phyloP scores from a whole-genome alignment of 768 basidiomycete species.

The Steccherinum ochraceum region DNA sequence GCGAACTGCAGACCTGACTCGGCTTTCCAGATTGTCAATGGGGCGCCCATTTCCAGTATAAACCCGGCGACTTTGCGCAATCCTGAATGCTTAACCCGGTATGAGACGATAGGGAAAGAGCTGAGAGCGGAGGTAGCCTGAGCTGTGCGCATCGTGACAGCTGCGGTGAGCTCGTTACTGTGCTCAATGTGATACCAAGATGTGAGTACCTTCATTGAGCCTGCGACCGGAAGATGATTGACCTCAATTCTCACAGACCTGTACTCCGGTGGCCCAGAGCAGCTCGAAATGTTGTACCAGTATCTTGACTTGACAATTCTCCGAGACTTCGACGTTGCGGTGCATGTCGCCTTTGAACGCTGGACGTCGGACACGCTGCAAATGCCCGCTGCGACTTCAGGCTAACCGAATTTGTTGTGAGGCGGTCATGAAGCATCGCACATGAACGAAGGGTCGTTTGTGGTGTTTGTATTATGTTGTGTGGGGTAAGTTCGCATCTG shows the following conservation, averaged over 20 bases:
- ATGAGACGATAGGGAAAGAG: constrained; percentile 44
- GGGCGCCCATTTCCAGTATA: constrained; percentile 57
- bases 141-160: too few relatives aligned
- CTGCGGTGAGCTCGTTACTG: too few relatives aligned
- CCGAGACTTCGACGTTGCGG: too few relatives aligned
- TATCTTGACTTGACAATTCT: too few relatives aligned
- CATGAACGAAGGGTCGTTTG: background rate
- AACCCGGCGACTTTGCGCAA: constrained; percentile 71
- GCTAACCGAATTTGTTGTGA: constrained; percentile 1
- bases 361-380: background rate
- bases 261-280: too few relatives aligned
- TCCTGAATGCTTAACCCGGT: constrained; percentile 63
- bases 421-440: constrained; percentile 1
- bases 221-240: too few relatives aligned
- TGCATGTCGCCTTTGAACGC: too few relatives aligned
- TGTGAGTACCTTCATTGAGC: too few relatives aligned
- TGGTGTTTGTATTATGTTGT: background rate
- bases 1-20: constrained; percentile 3
- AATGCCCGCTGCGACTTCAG: background rate
- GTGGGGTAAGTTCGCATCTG: background rate
- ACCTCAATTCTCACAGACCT: too few relatives aligned
- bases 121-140: constrained; percentile 41
- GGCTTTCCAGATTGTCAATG: constrained; percentile 63
- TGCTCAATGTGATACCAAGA: too few relatives aligned
- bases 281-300: too few relatives aligned